A percentile compares a stretch with the other conserved stretches of the same genome.
Conservation (phyloP, 1,284 basidiomycete genomes). For the Porogramme epimiltina region DNA sequence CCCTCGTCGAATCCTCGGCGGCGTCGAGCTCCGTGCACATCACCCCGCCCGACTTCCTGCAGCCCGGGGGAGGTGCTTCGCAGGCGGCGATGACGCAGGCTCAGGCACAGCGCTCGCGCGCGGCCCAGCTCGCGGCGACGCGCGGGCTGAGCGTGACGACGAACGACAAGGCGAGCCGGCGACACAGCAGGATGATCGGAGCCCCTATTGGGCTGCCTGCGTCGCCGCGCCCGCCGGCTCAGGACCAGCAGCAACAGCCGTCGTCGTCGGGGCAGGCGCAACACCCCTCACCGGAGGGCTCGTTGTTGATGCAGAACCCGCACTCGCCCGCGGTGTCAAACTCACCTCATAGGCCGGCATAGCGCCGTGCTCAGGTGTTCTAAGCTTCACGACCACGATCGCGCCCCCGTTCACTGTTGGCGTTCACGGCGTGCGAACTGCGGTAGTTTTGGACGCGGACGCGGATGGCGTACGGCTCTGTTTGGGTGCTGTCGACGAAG, state of each 20-base stretch:
- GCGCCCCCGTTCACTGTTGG: too few relatives aligned
- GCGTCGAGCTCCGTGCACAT: conserved; percentile 42
- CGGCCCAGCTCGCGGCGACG: conserved; percentile 62
- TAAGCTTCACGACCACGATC: too few relatives aligned
- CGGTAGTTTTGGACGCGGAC: too few relatives aligned
- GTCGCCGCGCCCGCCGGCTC: conserved; percentile 33
- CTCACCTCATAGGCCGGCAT: conserved; percentile 24
- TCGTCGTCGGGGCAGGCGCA: too few relatives aligned
- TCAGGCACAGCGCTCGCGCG: conserved; percentile 44
- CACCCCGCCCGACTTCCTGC: conserved; percentile 17
- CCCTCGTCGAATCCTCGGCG: conserved; percentile 47
- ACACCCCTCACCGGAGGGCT: conserved; percentile 12
- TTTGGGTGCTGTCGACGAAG: not conserved
- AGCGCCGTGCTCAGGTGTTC: conserved; percentile 5
- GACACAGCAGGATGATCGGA: conserved; percentile 57
- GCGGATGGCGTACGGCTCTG: not conserved
- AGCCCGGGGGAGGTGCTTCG: conserved; percentile 13
- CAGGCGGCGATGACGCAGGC: conserved; percentile 8
- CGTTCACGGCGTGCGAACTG: too few relatives aligned
- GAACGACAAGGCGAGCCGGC: conserved; percentile 52
- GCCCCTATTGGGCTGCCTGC: conserved; percentile 45
- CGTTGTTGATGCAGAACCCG: conserved; percentile 7
- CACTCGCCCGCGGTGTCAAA: conserved; percentile 17
- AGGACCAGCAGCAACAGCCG: conserved; percentile 20
- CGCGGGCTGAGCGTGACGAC: conserved; percentile 68